Evolutionary conservation across 1,284 basidiomycete genomes (phyloP), one percentile per base, ranked within the genome.

Genomic region (Pseudomicrostroma phylloplanum): DNA sequence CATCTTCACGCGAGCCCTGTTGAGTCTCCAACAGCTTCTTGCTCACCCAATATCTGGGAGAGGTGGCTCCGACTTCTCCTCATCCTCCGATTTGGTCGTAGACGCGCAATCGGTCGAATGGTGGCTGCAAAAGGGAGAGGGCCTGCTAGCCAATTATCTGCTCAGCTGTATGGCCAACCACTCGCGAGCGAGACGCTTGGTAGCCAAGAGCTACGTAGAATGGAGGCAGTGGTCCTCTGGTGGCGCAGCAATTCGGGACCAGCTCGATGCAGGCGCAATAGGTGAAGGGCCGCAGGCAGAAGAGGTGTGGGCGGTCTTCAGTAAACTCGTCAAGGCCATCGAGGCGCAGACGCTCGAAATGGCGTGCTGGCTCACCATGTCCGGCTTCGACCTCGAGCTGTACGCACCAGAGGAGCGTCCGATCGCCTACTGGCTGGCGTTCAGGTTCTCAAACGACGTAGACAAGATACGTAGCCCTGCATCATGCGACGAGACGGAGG

Each of bases 351-450:
- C 88, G 56, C 77, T 89, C 25, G 80, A 83, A 4, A 80, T 84
- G 23, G 82, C 89, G 11, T 82, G 85, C 43, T 88, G 91, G 67
- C 82, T 91, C 19, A 80, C 89, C 9, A 81, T 88, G 56, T 86
- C 87, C 0, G 90, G 89, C 1, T 88, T 89, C 67, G 88, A 90
- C 73, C 81, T 90, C 26, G 86, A 88, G 53, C 79, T 92, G 8
- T 90, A 91, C 70, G 82, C 84, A 8, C 76, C 81, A 0, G 83
- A 87, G 48, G 89, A 91, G 72, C 83, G 82, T 49, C 81, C 86
- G 0, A 84, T 88, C 66, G 86, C 88, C 4, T 90, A 90, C 79
- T 90, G 88, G 87, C 88, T 89, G 9, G 63, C 74, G 15, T 4
- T 48, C 6, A 21, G 17, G 21, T 4, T 13, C 43, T 48, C 43